Percentiles rank a stretch among this genome's conserved stretches.
phyloP scores from a whole-genome alignment of 225 moss, liverwort and hornwort species.

The Marchantia polymorpha region DNA sequence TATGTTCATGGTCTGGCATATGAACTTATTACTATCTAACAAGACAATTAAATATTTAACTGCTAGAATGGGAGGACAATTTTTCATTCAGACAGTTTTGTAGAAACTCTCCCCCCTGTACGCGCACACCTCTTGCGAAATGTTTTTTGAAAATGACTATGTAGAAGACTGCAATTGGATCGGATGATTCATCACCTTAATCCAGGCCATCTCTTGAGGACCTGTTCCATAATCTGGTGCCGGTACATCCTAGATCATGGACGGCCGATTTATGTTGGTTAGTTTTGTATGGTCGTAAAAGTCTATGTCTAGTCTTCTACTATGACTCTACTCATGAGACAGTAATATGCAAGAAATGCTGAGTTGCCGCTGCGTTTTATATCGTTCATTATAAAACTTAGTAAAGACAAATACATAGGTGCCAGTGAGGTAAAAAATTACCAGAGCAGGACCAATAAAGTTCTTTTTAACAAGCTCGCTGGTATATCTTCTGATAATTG shows the following conservation, averaged over 20 bases:
- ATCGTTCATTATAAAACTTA: background rate
- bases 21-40: background rate
- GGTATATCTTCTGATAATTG: slow-evolving; percentile 82
- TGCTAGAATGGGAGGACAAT: too few relatives aligned
- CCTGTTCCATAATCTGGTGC: slow-evolving; percentile 92
- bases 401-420: background rate
- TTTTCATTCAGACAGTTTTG: too few relatives aligned
- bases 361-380: background rate
- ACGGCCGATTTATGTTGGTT: background rate
- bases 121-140: too few relatives aligned
- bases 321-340: background rate
- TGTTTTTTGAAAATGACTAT: too few relatives aligned
- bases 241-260: slow-evolving; percentile 64
- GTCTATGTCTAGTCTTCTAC: background rate
- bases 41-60: background rate
- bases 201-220: slow-evolving; percentile 94
- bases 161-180: background rate
- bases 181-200: slow-evolving; percentile 37
- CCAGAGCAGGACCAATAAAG: slow-evolving; percentile 82
- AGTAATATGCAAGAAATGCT: background rate
- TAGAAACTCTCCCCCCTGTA: too few relatives aligned
- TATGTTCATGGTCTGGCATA: background rate
- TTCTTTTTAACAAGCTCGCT: slow-evolving; percentile 91
- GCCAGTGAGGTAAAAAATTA: slow-evolving; percentile 26
- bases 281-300: too few relatives aligned